Base-by-base conservation (phyloP, 2,329 filamentous ascomycete genomes). In the Pestalotiopsis sp. region DNA sequence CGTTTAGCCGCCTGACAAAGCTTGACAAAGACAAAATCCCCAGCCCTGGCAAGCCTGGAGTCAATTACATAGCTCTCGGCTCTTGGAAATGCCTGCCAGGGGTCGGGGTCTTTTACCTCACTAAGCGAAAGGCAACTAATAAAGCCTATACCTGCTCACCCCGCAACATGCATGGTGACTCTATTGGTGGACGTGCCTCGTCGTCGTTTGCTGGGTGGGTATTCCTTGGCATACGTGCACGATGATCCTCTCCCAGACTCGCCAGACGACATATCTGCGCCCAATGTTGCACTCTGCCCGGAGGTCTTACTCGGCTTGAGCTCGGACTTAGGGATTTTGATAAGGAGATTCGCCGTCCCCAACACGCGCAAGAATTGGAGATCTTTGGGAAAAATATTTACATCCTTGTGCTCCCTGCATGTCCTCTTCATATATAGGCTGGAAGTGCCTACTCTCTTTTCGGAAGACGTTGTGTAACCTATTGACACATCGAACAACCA, bases 201-300 rank as follows among this genome's bases (percentile, higher is more conserved):
- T 36, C 57, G 9, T 23, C 45, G 23, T 36, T 36, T 27, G n/a
- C 13, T 11, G 13, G 31, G n/a, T 40, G 13, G 59, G 59, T 62
- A 65, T 45, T 60, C 40, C 62, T 52, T 65, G 38, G 62, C 62
- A 7, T 49, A 65, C 62, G 62, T 52, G 23, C 62, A 65, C 27
- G 62, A 65, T 49, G 38, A 23, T 49, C 20, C n/a, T 20, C 1
- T 38, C 36, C 25, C 59, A 62, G n/a, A n/a, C n/a, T n/a, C n/a
- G n/a, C n/a, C n/a, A n/a, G 25, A 20, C 20, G 20, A 58, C 56
- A 36, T 11, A 23, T 27, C 57, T 59, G 6, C 45, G 20, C 17
- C 45, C 45, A 17, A 52, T 52, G 45, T 52, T 52, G 45, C 20
- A 52, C 7, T 59, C 17, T 27, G 27, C 23, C 57, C 13, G 11